A percentile compares a stretch with the other conserved stretches of the same genome.
phyloP scores from a whole-genome alignment of 2,329 filamentous ascomycete genomes.

The Fusarium protoensiforme region DNA sequence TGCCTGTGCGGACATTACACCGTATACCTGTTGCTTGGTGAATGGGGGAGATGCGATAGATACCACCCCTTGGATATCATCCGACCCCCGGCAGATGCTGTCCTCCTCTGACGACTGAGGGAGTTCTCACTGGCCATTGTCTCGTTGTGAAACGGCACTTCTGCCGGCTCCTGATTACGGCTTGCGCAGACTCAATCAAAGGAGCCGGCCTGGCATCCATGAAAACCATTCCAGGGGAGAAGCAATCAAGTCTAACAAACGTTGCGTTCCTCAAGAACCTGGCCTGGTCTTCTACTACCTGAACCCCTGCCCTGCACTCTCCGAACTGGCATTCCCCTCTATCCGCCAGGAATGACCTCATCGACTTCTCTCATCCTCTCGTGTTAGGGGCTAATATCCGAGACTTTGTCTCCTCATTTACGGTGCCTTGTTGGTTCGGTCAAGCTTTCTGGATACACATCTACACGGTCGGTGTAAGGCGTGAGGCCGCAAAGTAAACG shows the following conservation, averaged over 20 bases:
- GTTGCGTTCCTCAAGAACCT: not conserved
- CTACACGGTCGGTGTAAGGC: not conserved
- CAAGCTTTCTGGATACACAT: not conserved
- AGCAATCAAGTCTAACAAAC: not conserved
- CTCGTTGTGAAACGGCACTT: not conserved
- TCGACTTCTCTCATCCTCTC: conserved; percentile 7
- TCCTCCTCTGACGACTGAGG: not conserved
- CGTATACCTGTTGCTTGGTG: not conserved
- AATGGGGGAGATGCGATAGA: not conserved
- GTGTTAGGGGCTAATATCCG: not conserved
- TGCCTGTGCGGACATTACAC: not conserved
- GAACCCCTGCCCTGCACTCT: not conserved
- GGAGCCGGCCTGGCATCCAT: not conserved
- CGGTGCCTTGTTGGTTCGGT: not conserved
- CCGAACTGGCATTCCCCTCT: not conserved
- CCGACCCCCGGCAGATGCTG: not conserved
- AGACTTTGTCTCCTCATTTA: not conserved
- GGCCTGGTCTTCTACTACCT: not conserved
- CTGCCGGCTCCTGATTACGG: not conserved
- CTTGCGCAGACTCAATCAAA: not conserved
- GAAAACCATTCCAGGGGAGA: not conserved
- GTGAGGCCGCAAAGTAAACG: not conserved
- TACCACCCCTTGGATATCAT: not conserved
- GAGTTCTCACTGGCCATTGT: conserved; percentile 5
- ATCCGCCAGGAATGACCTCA: conserved; percentile 15